Base-by-base conservation (phyloP, 352 stramenopile species). In the Phytophthora pisi region DNA sequence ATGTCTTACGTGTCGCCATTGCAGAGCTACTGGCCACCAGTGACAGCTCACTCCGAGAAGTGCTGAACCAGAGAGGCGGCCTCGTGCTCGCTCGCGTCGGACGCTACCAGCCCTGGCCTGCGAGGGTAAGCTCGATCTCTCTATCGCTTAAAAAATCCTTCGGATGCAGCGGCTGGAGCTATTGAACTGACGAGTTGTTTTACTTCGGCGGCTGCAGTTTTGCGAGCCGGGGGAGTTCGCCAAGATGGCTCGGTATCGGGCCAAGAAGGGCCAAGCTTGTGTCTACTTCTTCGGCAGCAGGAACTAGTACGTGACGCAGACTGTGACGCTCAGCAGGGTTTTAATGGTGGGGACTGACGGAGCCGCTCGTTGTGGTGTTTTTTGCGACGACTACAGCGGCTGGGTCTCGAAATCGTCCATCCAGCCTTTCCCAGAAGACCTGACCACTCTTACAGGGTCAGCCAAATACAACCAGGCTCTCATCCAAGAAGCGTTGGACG, bases 271-370 rank as follows among this genome's bases (percentile, higher is more conserved):
- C 8, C 83, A 92, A 64, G 71, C 84, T 1, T 96, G 88, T 30
- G 88, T 96, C 30, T 96, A 94, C 52, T 96, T 96, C 65, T 96
- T 94, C 46, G 88, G 88, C 38, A 91, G 84, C 18, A 81, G 86
- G 23, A 96, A 96, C 72, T 96, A 93, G 88, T 96, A 83, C 70
- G 86, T 89, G 3, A 0, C 9, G 18, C 11, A 47, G 2, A 36
- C 16, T 38, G 30, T 16, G 30, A 36, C 0, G 30, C 30, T 11
- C 45, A 45, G 11, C 45, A 45, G 11, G 5, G 51, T 42, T 56
- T 51, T 9, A 36, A 62, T 54, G 26, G 36, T 16, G 18, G 24
- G 42, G 38, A 31, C 50, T 61, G 24, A 57, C n/a, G 18, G 2
- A 51, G 16, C 2, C 64, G 50, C 50, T 16, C 24, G 2, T 56